Evolutionary conservation across 495 filamentous ascomycete species (phyloP), one percentile per base, ranked within the genome.

Genomic region (Penicillium waksmanii): DNA sequence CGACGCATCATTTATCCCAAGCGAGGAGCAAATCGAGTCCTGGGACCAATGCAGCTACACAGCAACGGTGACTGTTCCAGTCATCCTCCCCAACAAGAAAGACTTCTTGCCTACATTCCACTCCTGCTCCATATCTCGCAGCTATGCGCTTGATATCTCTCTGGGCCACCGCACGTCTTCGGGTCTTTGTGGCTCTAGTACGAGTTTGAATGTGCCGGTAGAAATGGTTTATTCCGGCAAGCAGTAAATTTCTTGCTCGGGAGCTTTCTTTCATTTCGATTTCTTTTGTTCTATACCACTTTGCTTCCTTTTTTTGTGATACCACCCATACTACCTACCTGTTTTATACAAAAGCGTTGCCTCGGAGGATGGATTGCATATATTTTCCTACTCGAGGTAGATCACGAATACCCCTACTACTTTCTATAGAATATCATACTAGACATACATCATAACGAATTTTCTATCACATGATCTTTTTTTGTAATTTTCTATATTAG

Each of bases 41-140:
- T 48, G 46, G 46, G 3, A 36, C 5, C 21, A 53, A 6, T 40
- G 56, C 33, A 83, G 78, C 62, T 85, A 91, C 76, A 85, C 79
- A 3, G 74, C 88, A 3, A 70, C 67, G 5, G 63, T 94, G 21
- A 64, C 84, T n/a, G 80, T 93, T 12, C 89, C 91, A 0, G 74
- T 96, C 66, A 74, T 78, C 7, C 70, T 92, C 3, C 89, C 90
- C 0, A 73, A 73, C 6, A 85, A 82, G 68, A 85, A 84, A 58
- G 75, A 80, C 9, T 87, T 89, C 71, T 61, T 91, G 31, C 91
- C 91, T 1, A 89, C 88, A n/a, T 96, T 95, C 74, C 85, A 91
- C 73, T 82, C 83, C 47, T 96, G 91, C 76, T 84, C 93, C 69
- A 72, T 86, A 25, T 88, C 86, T 21, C 84, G 91, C 51, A 73